Conservation (phyloP, 768 basidiomycete genomes). For the Boletellus ananas region DNA sequence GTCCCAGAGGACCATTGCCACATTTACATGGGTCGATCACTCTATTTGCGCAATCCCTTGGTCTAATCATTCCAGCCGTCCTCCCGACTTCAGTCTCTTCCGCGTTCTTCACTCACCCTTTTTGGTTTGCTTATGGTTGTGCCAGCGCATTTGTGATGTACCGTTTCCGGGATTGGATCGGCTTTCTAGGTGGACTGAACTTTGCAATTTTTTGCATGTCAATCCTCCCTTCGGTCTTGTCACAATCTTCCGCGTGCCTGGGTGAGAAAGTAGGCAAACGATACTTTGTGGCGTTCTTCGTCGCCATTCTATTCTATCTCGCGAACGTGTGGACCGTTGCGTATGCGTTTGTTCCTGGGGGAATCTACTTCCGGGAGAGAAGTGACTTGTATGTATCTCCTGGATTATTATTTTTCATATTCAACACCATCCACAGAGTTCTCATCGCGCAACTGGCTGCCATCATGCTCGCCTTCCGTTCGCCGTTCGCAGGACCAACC, state of each 20-base stretch:
- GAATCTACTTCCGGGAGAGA: conserved; percentile 67
- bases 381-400: conserved; percentile 58
- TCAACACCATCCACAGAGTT: conserved; percentile 38
- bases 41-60: conserved; percentile 57
- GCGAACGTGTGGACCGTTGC: conserved; percentile 81
- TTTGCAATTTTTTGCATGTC: conserved; percentile 64
- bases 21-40: conserved; percentile 69
- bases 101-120: conserved; percentile 40
- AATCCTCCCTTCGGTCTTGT: conserved; percentile 52
- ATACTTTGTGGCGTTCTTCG: conserved; percentile 53
- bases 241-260: conserved; percentile 38
- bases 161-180: conserved; percentile 58
- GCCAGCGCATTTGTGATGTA: conserved; percentile 55
- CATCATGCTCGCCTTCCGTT: conserved; percentile 47
- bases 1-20: conserved; percentile 65
- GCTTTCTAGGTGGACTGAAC: conserved; percentile 65
- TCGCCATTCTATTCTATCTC: conserved; percentile 61
- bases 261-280: conserved; percentile 43
- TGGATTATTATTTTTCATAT: not conserved
- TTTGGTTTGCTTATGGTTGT: conserved; percentile 55
- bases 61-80: conserved; percentile 43
- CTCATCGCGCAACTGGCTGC: conserved; percentile 49
- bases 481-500: conserved; percentile 22
- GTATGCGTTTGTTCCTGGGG: conserved; percentile 87
- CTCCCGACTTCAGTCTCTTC: conserved; percentile 19